Conservation (phyloP, 2,329 filamentous ascomycete genomes). For the Hymenoscyphus fraxineus region DNA sequence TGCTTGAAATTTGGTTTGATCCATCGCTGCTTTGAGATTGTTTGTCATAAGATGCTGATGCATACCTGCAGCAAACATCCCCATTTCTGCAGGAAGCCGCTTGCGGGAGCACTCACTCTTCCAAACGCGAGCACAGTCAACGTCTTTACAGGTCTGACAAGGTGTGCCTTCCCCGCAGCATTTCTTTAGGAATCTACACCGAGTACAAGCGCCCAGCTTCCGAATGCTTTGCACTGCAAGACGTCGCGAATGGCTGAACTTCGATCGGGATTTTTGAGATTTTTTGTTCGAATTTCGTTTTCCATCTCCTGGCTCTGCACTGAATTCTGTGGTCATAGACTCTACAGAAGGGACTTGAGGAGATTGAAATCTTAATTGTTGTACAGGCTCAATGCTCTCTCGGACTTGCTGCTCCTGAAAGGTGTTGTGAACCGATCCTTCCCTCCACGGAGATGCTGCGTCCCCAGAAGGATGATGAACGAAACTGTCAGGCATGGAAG, state of each 20-base stretch:
- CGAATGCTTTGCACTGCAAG: slow-evolving; percentile 64
- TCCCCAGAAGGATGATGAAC: slow-evolving; percentile 21
- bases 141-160: slow-evolving; percentile 61
- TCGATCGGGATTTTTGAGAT: slow-evolving; percentile 48
- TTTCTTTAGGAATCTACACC: slow-evolving; percentile 63
- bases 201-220: slow-evolving; percentile 61
- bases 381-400: slow-evolving; percentile 12
- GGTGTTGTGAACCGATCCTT: slow-evolving; percentile 22
- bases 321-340: slow-evolving; percentile 32
- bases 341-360: slow-evolving; percentile 20
- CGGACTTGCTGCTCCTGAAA: slow-evolving; percentile 25
- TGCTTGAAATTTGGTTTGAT: slow-evolving; percentile 46
- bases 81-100: slow-evolving; percentile 57
- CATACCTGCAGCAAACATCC: slow-evolving; percentile 60
- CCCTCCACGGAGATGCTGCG: slow-evolving; percentile 27
- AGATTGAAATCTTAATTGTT: slow-evolving; percentile 19
- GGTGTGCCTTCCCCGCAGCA: slow-evolving; percentile 62
- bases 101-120: slow-evolving; percentile 60
- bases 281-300: slow-evolving; percentile 23
- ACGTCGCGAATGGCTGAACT: slow-evolving; percentile 55
- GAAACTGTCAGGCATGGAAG: slow-evolving; percentile 23
- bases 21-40: slow-evolving; percentile 53
- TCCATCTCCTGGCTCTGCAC: slow-evolving; percentile 34
- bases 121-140: slow-evolving; percentile 63
- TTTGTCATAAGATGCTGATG: slow-evolving; percentile 60